Evolutionary conservation across 2,329 filamentous ascomycete species (phyloP).

Genomic region (Aspergillus hiratsukae): DNA sequence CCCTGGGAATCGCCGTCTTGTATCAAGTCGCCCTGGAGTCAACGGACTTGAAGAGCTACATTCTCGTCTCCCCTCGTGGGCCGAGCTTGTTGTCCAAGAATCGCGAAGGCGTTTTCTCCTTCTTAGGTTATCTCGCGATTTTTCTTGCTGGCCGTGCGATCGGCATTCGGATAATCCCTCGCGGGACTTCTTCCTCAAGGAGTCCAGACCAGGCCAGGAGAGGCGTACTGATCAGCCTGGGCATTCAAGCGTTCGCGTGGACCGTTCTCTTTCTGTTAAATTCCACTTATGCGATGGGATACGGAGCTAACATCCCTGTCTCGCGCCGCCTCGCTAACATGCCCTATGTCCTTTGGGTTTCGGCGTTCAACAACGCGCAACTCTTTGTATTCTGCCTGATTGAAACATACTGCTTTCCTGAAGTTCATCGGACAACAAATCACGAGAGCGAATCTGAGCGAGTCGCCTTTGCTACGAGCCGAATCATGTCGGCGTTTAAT

Average conservation of each 20-base stretch:
- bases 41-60: constrained; percentile 74
- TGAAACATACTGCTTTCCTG: constrained; percentile 74
- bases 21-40: constrained; percentile 76
- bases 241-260: constrained; percentile 65
- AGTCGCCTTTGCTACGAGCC: constrained; percentile 68
- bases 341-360: constrained; percentile 88
- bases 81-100: constrained; percentile 81
- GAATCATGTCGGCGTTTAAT: constrained; percentile 78
- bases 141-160: constrained; percentile 85
- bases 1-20: constrained; percentile 60
- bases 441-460: constrained; percentile 58
- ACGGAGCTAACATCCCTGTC: constrained; percentile 61
- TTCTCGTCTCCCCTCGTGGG: constrained; percentile 72
- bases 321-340: constrained; percentile 89
- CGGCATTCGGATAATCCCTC: constrained; percentile 73
- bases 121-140: constrained; percentile 88
- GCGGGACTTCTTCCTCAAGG: constrained; percentile 46
- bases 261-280: constrained; percentile 63
- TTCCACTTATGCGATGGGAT: constrained; percentile 65
- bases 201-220: constrained; percentile 44
- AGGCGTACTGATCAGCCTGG: constrained; percentile 61
- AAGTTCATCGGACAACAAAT: constrained; percentile 56
- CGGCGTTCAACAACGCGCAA: constrained; percentile 85
- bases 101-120: constrained; percentile 91
- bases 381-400: constrained; percentile 72